A percentile compares a stretch with the other conserved stretches of the same genome.
Conservation (phyloP, 2,329 filamentous ascomycete species). For the Trichoderma endophyticum region DNA sequence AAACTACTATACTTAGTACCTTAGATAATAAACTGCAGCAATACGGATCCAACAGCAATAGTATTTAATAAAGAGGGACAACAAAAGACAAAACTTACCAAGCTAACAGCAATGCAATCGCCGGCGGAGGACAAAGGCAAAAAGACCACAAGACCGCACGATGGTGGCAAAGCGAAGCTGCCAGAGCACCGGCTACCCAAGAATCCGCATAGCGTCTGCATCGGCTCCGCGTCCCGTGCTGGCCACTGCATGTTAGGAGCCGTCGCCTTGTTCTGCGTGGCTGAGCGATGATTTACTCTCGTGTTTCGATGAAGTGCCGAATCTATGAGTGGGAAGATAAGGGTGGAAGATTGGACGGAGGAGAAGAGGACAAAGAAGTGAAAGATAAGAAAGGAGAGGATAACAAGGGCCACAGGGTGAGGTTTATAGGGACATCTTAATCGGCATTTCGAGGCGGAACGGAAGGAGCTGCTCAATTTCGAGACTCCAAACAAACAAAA, state of each 20-base stretch:
- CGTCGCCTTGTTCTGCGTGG: not conserved
- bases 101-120: too few species aligned
- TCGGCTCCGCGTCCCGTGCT: not conserved
- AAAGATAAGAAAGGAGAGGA: not conserved
- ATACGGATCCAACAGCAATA: not conserved
- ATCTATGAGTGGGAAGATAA: not conserved
- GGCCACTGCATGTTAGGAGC: slow-evolving; percentile 1
- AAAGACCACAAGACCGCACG: not conserved
- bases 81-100: not conserved
- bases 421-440: not conserved
- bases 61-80: not conserved
- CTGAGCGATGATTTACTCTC: not conserved
- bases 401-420: not conserved
- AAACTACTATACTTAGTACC: not conserved
- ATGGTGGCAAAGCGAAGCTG: not conserved
- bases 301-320: not conserved
- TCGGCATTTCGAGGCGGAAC: not conserved
- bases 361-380: not conserved
- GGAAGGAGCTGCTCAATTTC: not conserved
- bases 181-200: not conserved
- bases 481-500: not conserved
- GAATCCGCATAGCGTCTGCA: not conserved
- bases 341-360: not conserved
- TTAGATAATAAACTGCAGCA: not conserved
- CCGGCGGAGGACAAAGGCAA: not conserved